Evolutionary conservation across 1,284 basidiomycete genomes (phyloP), one percentile per base, ranked within the genome.

Genomic region (Trichosporon ovoides): DNA sequence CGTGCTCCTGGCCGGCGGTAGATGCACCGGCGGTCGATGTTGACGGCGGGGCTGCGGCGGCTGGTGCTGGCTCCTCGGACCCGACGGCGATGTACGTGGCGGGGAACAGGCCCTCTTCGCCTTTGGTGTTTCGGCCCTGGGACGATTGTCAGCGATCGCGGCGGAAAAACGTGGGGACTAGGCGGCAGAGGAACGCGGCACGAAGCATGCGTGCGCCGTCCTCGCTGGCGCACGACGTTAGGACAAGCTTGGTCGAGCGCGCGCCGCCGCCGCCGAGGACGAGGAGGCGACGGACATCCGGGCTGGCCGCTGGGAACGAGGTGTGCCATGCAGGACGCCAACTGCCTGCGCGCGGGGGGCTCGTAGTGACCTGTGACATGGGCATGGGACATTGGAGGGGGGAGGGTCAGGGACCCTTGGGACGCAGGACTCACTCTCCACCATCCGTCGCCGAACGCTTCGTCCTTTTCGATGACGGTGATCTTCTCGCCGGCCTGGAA

Each of bases 401-500:
- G 22, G 13, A 13, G 24, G 20, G 35, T 36, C 10, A 20, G 24
- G 14, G 35, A 31, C 28, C 28, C 28, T 4, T 9, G 5, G 28
- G 9, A 31, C 5, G 28, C 5, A 31, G 28, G 28, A 81, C 88
- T 77, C 69, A 93, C 93, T 84, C 91, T 87, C 91, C 91, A 98
- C 95, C 95, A 98, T n/a, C 95, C 95, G 76, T 98, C 95, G 40
- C 85, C 85, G 73, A 92, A 98, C 58, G 86, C 80, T 64, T 98
- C 95, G 75, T 98, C 95, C 78, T 85, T 89, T 80, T 98, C 94
- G 40, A 97, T 65, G 43, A 98, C 85, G 69, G 89, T 84, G 69
- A 98, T 92, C 62, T 84, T 82, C 66, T 98, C 91, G 9, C 93
- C 94, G 3, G 87, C 86, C 58, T 80, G 82, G 76, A 98, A 97